phyloP scores from a whole-genome alignment of 192 early-diverging fungal species.

The Dimargaris verticillata region DNA sequence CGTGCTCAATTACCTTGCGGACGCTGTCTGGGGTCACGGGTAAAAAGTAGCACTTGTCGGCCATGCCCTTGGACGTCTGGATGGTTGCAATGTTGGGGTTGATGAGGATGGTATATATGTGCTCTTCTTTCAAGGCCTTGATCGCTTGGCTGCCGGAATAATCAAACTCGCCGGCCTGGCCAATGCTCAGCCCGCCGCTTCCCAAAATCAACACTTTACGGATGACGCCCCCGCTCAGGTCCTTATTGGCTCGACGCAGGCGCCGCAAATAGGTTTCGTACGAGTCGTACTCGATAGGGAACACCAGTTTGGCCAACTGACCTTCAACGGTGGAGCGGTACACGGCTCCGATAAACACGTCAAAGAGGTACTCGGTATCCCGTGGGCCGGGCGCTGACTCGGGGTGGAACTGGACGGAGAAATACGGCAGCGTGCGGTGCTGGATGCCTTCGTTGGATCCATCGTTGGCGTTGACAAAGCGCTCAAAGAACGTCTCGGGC shows the following conservation, averaged over 20 bases:
- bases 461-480: constrained; percentile 98
- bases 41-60: constrained; percentile 89
- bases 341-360: constrained; percentile 73
- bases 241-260: constrained; percentile 16
- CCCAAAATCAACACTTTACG: constrained; percentile 82
- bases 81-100: constrained; percentile 99
- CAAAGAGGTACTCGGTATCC: constrained; percentile 95
- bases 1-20: constrained; percentile 78
- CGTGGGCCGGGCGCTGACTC: constrained; percentile 90
- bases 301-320: constrained; percentile 56
- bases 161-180: constrained; percentile 98
- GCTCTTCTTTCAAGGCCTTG: constrained; percentile 86
- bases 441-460: constrained; percentile 97
- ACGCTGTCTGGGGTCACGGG: constrained; percentile 88
- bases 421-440: constrained; percentile 77
- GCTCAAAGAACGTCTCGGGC: constrained; percentile 50
- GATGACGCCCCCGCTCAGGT: constrained; percentile 23
- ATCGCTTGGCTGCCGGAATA: constrained; percentile 97
- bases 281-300: constrained; percentile 35
- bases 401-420: constrained; percentile 98
- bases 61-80: constrained; percentile 85
- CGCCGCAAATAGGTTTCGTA: neutral
- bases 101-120: constrained; percentile 84
- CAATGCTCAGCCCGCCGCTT: constrained; percentile 87
- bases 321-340: constrained; percentile 46